A percentile compares a stretch with the other conserved stretches of the same genome.
These are phyloP conservation scores for Boletus coccyginus DNA, from an alignment of 768 basidiomycete genomes.

Conservation along the genomic window DNA sequence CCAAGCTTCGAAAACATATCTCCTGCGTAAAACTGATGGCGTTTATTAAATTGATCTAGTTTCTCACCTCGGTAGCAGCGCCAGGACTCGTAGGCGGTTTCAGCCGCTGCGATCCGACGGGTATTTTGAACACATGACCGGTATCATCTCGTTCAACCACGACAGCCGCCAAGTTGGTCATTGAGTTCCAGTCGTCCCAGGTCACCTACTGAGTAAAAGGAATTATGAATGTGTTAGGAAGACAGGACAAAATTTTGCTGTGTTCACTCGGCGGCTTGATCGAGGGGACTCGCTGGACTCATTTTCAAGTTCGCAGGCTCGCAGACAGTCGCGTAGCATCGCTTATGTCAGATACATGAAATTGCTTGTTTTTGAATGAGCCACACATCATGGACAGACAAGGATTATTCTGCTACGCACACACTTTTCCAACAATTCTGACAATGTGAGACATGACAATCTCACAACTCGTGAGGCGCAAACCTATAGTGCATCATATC, in stretches of 20 bases:
- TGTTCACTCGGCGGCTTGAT: too few species aligned
- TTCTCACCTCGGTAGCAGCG: constrained; percentile 17
- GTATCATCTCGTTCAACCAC: constrained; percentile 23
- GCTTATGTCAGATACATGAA: too few species aligned
- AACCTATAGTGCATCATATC: too few species aligned
- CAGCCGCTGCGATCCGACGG: constrained; percentile 4
- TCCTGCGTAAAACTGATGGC: not conserved
- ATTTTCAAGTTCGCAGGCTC: constrained; percentile 13
- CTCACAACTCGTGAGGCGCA: too few species aligned
- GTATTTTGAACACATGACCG: constrained; percentile 16
- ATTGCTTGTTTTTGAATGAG: too few species aligned
- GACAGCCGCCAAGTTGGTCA: not conserved
- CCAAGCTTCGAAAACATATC: not conserved
- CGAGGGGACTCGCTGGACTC: not conserved
- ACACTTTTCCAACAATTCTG: too few species aligned
- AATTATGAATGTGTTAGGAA: not conserved
- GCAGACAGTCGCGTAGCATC: too few species aligned
- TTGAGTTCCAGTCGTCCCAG: not conserved
- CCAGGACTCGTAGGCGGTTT: not conserved
- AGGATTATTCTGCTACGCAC: too few species aligned
- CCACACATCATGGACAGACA: too few species aligned
- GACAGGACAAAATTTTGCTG: too few species aligned
- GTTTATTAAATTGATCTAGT: not conserved
- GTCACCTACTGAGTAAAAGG: not conserved
- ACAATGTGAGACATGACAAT: too few species aligned